These are phyloP conservation scores for Eimeria necatrix DNA, from an alignment of 169 alveolate genomes.

Conservation along the genomic window DNA sequence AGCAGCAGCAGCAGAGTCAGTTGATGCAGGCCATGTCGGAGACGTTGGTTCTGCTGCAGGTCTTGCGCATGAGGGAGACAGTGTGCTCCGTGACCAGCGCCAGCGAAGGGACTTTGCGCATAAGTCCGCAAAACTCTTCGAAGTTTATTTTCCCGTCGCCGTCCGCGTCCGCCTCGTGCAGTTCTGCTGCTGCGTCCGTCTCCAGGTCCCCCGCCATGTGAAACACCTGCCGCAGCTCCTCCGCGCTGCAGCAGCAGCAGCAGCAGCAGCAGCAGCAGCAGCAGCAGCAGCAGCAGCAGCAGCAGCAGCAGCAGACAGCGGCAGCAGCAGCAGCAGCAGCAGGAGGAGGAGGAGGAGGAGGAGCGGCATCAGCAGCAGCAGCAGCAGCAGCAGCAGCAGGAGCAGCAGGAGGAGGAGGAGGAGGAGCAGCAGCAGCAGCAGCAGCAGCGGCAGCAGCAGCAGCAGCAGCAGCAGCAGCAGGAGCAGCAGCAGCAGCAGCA, in stretches of 20 bases:
- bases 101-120: constrained; percentile 84
- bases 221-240: constrained; percentile 84
- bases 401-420: too few relatives aligned
- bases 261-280: background rate
- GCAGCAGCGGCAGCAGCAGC: too few relatives aligned
- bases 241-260: constrained; percentile 81
- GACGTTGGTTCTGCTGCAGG: constrained; percentile 53
- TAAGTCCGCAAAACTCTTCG: constrained; percentile 83
- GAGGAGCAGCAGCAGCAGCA: too few relatives aligned
- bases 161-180: constrained; percentile 83
- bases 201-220: constrained; percentile 85
- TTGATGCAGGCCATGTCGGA: background rate
- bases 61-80: constrained; percentile 78
- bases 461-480: too few relatives aligned
- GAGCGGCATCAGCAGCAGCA: too few relatives aligned
- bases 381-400: too few relatives aligned
- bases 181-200: constrained; percentile 80
- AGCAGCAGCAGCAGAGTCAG: background rate
- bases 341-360: too few relatives aligned
- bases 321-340: too few relatives aligned
- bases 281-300: background rate
- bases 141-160: constrained; percentile 84
- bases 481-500: too few relatives aligned
- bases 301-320: background rate
- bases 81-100: constrained; percentile 84